Evolutionary conservation across 345 rosid species (phyloP), one percentile per base, ranked within the genome.

Genomic region (Aurinia saxatilis): DNA sequence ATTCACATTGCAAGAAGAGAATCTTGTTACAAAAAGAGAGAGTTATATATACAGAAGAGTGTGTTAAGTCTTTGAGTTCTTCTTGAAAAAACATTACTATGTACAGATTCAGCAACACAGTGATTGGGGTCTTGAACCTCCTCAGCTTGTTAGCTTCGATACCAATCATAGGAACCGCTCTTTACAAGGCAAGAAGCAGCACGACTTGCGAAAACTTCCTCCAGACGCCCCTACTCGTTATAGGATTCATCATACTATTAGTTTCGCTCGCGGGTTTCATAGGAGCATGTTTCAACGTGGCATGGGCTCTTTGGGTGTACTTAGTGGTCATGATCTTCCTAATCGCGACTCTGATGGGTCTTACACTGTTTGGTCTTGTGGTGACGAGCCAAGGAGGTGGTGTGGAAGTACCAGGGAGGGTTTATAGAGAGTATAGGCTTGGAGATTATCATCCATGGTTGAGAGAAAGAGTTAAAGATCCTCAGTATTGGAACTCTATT

Each of bases 281-380:
- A 16, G 97, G 99, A 16, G 95, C 97, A 0, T 95, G 99, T 23
- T 95, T 90, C 33, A 70, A 78, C 66, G 84, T 95, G 34, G 83
- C 82, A 18, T 95, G 88, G 87, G 96, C 87, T n/a, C 97, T 95
- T 6, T 90, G 99, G 99, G 78, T 95, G 2, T 95, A 95, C 75
- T 54, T 95, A 44, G 87, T 86, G 57, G 89, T 88, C 64, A 90
- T 95, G 97, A 23, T 95, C 67, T 57, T 85, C 70, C 73, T 90
- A 6, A 86, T 90, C 39, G 90, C 75, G 14, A 15, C 86, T 50
- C 61, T 95, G 0, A 76, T 86, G 81, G 85, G 66, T 14, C 34
- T 95, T 14, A 95, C 96, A 1, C 57, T 84, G 16, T 88, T 95
- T 36, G 97, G 99, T 39, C 74, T 95, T 50, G 80, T 80, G 27